Percentiles rank a stretch among this genome's conserved stretches.
These are phyloP conservation scores for Adansonia madagascariensis DNA, from an alignment of 441 rosid species.

Conservation along the genomic window DNA sequence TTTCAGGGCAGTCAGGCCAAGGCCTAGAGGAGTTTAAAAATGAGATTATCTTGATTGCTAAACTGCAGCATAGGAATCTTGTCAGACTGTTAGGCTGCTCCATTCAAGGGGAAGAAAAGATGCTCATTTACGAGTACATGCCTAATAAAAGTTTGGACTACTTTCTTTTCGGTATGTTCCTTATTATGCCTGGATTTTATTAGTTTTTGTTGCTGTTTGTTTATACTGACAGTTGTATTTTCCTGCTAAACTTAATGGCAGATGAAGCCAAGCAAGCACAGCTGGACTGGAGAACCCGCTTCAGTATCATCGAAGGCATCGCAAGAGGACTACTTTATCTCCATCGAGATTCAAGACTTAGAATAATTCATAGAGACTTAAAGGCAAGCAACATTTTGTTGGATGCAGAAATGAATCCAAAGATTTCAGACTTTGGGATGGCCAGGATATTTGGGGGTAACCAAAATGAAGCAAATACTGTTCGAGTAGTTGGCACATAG, in stretches of 20 bases:
- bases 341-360: slow-evolving; percentile 84
- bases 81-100: slow-evolving; percentile 82
- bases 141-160: slow-evolving; percentile 81
- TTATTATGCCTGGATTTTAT: not conserved
- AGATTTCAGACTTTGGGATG: slow-evolving; percentile 93
- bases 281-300: slow-evolving; percentile 69
- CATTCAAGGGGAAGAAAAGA: slow-evolving; percentile 75
- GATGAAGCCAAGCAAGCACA: slow-evolving; percentile 55
- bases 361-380: slow-evolving; percentile 86
- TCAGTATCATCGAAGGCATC: slow-evolving; percentile 73
- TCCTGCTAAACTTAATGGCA: slow-evolving; percentile 28
- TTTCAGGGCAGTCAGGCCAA: slow-evolving; percentile 72
- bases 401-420: slow-evolving; percentile 81
- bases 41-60: slow-evolving; percentile 73
- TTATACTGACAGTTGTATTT: not conserved
- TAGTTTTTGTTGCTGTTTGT: not conserved
- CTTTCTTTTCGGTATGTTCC: slow-evolving; percentile 67
- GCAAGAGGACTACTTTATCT: slow-evolving; percentile 93
- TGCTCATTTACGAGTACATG: slow-evolving; percentile 85
- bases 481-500: slow-evolving; percentile 92
- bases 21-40: slow-evolving; percentile 81
- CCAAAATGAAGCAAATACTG: slow-evolving; percentile 75
- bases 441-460: slow-evolving; percentile 77
- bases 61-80: slow-evolving; percentile 81
- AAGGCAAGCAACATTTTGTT: slow-evolving; percentile 86